phyloP scores from a whole-genome alignment of 192 early-diverging fungal genomes.

The Allomyces macrogynus region DNA sequence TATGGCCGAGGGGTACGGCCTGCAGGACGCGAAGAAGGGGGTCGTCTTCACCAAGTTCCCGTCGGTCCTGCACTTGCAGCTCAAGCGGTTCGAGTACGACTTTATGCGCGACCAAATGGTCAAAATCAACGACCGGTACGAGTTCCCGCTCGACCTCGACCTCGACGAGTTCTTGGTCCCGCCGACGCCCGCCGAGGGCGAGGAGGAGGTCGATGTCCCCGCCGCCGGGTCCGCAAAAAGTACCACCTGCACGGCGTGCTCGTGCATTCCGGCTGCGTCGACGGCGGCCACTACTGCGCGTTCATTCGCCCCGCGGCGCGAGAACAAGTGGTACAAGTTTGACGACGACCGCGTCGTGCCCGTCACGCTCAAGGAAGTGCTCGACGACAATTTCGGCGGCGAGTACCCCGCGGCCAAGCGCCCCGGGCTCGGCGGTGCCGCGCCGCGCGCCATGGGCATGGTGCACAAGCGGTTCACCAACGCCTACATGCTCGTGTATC shows the following conservation, averaged over 20 bases:
- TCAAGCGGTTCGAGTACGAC: slow-evolving; percentile 98
- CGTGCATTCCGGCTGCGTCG: slow-evolving; percentile 81
- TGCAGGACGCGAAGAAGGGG: slow-evolving; percentile 92
- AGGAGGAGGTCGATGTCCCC: slow-evolving; percentile 20
- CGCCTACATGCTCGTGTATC: slow-evolving; percentile 98
- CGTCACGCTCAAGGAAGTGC: slow-evolving; percentile 53
- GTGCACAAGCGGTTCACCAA: slow-evolving; percentile 70
- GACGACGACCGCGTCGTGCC: slow-evolving; percentile 88
- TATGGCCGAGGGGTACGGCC: slow-evolving; percentile 73
- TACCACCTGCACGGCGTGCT: slow-evolving; percentile 89
- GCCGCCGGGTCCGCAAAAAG: slow-evolving; percentile 29
- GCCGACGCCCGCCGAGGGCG: slow-evolving; percentile 5
- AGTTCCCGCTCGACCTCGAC: slow-evolving; percentile 75
- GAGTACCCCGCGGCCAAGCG: slow-evolving; percentile 21
- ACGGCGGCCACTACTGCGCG: slow-evolving; percentile 88
- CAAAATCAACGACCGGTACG: slow-evolving; percentile 95
- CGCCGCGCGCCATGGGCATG: slow-evolving; percentile 16
- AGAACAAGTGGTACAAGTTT: slow-evolving; percentile 76
- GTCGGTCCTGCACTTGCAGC: slow-evolving; percentile 82
- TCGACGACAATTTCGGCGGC: slow-evolving; percentile 90
- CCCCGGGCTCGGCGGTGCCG: slow-evolving; percentile 5
- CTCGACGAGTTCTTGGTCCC: slow-evolving; percentile 57
- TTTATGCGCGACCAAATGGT: slow-evolving; percentile 70
- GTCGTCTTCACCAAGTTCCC: slow-evolving; percentile 85
- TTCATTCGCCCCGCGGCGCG: slow-evolving; percentile 58